Evolutionary conservation across 2,329 filamentous ascomycete species (phyloP), one percentile per base, ranked within the genome.

Genomic region (Stagonosporopsis cucurbitacearum): DNA sequence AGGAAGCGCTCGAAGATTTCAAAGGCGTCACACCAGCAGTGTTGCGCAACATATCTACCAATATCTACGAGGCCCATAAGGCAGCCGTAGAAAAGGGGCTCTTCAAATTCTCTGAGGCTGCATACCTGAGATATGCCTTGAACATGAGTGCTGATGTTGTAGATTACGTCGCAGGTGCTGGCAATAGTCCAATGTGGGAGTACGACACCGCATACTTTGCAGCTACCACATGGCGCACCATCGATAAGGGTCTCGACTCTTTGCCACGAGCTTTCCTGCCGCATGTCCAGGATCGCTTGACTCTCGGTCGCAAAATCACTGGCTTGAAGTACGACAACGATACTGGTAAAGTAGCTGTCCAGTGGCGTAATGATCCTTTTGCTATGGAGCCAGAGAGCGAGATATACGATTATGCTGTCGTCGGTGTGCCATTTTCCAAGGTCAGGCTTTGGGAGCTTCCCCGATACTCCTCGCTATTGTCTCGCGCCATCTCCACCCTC

Each of bases 331-430:
- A 81, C 70, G 77, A 85, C 51, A 76, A 80, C 26, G 74, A 75
- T 0, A 78, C 77, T 0, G 68, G 80, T 15, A 84, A 84, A 51
- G 80, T 90, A 6, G 82, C 81, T 1, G 78, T 91, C 2, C 78
- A 83, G 20, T 89, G 84, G 82, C 81, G 83, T 54, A 59, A 78
- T 37, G 79, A 58, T 75, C 80, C 68, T 57, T 74, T 82, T 15
- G 70, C 75, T 13, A 72, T 76, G 60, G 61, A 68, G 0, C 73
- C 80, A 0, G 65, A 84, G 45, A 81, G 76, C 40, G 77, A 81
- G 23, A 79, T 81, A 2, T 88, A 85, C 65, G 87, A 91, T 74
- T 90, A 90, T 68, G 83, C 85, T 25, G 77, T 90, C n/a, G 79
- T 90, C 6, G 80, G 86, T 0, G 82, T 83, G 0, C 88, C 88